phyloP scores from a whole-genome alignment of 495 filamentous ascomycete genomes.

The Tuber indicum region DNA sequence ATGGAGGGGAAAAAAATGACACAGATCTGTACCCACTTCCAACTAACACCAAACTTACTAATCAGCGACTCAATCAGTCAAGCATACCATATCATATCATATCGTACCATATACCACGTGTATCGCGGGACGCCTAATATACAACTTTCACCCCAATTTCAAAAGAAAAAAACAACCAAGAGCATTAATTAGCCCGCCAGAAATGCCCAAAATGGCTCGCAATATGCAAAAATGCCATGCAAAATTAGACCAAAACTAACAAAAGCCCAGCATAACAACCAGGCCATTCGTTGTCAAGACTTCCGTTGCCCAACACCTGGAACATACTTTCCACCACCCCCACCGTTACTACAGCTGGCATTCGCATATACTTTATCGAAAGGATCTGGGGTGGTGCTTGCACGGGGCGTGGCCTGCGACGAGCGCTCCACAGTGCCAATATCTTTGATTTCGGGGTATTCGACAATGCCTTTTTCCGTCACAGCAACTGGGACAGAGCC shows the following conservation, averaged over 20 bases:
- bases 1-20: neutral
- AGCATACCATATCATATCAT: neutral
- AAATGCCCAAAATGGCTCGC: neutral
- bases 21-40: neutral
- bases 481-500: slow-evolving; percentile 12
- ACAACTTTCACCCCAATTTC: neutral
- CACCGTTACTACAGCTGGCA: neutral
- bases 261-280: neutral
- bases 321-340: neutral
- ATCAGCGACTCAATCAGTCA: neutral
- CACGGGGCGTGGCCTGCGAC: neutral
- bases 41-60: neutral
- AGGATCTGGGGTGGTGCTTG: neutral
- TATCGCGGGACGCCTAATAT: neutral
- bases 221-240: neutral
- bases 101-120: neutral
- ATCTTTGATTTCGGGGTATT: slow-evolving; percentile 20
- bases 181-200: neutral
- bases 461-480: slow-evolving; percentile 27
- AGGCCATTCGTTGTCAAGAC: neutral
- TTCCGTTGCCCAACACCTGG: neutral
- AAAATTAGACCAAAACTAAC: neutral
- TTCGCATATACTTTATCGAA: neutral
- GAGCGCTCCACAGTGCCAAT: slow-evolving; percentile 6
- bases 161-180: neutral